These are phyloP conservation scores for Gynochthodes officinalis DNA, from an alignment of 257 asterid species.

Conservation along the genomic window DNA sequence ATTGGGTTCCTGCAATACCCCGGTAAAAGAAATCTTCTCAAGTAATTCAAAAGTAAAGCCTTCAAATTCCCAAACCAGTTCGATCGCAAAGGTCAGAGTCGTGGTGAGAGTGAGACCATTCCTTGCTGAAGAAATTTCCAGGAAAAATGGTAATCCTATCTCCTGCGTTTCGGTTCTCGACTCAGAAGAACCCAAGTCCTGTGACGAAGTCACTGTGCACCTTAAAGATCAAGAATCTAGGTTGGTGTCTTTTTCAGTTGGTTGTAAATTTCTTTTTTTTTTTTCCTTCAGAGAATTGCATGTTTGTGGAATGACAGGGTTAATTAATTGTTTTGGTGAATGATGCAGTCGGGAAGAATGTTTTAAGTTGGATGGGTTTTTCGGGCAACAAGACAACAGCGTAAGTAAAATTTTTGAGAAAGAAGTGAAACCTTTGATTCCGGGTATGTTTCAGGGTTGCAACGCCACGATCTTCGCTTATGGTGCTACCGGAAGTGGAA, in stretches of 20 bases:
- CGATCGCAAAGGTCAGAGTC: slow-evolving; percentile 65
- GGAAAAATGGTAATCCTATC: slow-evolving; percentile 33
- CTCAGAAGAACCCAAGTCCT: slow-evolving; percentile 29
- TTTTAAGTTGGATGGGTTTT: slow-evolving; percentile 71
- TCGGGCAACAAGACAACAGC: slow-evolving; percentile 59
- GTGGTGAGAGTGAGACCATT: slow-evolving; percentile 74
- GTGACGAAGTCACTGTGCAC: slow-evolving; percentile 58
- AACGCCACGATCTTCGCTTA: slow-evolving; percentile 87
- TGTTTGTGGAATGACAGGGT: not conserved
- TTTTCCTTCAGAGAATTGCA: too few species aligned
- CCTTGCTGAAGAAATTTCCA: slow-evolving; percentile 51
- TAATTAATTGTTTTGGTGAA: not conserved
- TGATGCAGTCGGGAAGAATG: slow-evolving; percentile 72
- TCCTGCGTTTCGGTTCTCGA: slow-evolving; percentile 52
- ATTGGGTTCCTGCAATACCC: slow-evolving; percentile 20
- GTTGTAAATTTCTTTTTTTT: not conserved
- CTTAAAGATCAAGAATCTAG: slow-evolving; percentile 75
- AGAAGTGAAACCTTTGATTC: slow-evolving; percentile 82
- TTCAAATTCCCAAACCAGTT: slow-evolving; percentile 17
- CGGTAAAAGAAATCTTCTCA: slow-evolving; percentile 18
- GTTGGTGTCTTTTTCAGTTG: slow-evolving; percentile 21
- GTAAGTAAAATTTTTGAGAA: slow-evolving; percentile 52
- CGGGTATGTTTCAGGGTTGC: slow-evolving; percentile 60
- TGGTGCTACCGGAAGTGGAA: slow-evolving; percentile 99
- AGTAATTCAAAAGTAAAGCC: slow-evolving; percentile 35